Percentiles rank a stretch among this genome's conserved stretches.
Evolutionary conservation across 148 eudicot species (phyloP).

Genomic region (Limonium bicolor): DNA sequence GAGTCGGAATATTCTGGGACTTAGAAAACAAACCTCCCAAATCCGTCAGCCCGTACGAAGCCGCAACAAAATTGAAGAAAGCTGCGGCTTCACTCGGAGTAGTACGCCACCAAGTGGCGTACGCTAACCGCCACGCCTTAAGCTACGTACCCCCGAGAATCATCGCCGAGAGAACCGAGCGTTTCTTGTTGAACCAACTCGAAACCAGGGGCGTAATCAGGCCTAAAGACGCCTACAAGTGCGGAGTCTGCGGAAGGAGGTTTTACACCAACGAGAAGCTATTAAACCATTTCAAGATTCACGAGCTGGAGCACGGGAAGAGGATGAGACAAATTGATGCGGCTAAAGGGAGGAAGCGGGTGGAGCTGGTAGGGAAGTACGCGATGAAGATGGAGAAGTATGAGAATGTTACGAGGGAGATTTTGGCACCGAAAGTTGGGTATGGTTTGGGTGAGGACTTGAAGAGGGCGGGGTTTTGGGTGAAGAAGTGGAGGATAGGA

Average conservation of each 20-base stretch:
- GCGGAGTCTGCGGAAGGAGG: conserved; percentile 76
- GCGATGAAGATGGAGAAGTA: conserved; percentile 69
- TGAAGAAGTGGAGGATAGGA: conserved; percentile 40
- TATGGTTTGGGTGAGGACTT: conserved; percentile 62
- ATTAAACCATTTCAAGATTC: conserved; percentile 61
- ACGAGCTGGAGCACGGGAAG: conserved; percentile 56
- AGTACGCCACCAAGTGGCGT: conserved; percentile 49
- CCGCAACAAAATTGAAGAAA: conserved; percentile 41
- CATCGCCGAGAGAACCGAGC: conserved; percentile 35
- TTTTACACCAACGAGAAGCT: conserved; percentile 54
- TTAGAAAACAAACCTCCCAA: conserved; percentile 78
- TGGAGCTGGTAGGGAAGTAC: conserved; percentile 43
- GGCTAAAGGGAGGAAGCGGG: conserved; percentile 53
- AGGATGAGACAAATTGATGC: conserved; percentile 57
- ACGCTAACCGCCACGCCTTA: conserved; percentile 54
- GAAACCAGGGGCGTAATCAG: conserved; percentile 43
- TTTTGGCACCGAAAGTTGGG: conserved; percentile 62
- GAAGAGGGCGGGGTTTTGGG: conserved; percentile 80
- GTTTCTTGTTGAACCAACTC: conserved; percentile 26
- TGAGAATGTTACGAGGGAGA: conserved; percentile 38
- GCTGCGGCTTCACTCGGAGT: conserved; percentile 51
- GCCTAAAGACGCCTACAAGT: conserved; percentile 30
- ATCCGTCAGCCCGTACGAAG: conserved; percentile 45
- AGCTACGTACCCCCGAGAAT: conserved; percentile 40
- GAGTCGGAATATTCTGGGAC: conserved; percentile 81